A percentile compares a stretch with the other conserved stretches of the same genome.
These are phyloP conservation scores for Xenoacremonium recifei DNA, from an alignment of 2,329 filamentous ascomycete genomes.

Conservation along the genomic window DNA sequence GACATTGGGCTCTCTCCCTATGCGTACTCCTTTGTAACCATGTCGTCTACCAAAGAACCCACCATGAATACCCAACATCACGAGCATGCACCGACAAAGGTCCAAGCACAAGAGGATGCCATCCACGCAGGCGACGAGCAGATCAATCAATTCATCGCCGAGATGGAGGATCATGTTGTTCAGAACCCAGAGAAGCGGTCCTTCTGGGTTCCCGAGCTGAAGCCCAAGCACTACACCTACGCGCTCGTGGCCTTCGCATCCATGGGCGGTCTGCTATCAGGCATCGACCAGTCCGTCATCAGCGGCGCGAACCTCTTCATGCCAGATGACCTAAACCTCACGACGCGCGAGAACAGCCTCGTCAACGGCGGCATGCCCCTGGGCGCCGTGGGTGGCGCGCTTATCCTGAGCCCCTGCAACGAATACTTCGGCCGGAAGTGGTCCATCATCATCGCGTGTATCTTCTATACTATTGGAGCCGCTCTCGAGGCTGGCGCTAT, in stretches of 20 bases:
- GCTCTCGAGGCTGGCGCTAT: constrained; percentile 66
- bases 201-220: constrained; percentile 57
- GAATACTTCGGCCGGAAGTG: constrained; percentile 65
- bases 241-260: constrained; percentile 69
- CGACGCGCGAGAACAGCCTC: constrained; percentile 57
- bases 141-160: constrained; percentile 37
- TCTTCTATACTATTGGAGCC: constrained; percentile 69
- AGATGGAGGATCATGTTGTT: constrained; percentile 39
- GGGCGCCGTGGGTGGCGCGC: constrained; percentile 67
- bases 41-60: not conserved
- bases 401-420: constrained; percentile 65
- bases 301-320: constrained; percentile 68
- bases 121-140: constrained; percentile 28
- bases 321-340: constrained; percentile 56
- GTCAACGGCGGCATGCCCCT: constrained; percentile 71
- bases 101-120: not conserved
- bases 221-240: constrained; percentile 66
- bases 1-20: too few relatives aligned
- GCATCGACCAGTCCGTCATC: constrained; percentile 71
- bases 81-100: not conserved
- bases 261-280: constrained; percentile 71
- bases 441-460: constrained; percentile 67
- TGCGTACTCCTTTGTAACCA: not conserved
- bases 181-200: constrained; percentile 36
- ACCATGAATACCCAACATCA: not conserved